Conservation (phyloP, 176 grass and related monocot genomes). For the Oryza glaberrima region DNA sequence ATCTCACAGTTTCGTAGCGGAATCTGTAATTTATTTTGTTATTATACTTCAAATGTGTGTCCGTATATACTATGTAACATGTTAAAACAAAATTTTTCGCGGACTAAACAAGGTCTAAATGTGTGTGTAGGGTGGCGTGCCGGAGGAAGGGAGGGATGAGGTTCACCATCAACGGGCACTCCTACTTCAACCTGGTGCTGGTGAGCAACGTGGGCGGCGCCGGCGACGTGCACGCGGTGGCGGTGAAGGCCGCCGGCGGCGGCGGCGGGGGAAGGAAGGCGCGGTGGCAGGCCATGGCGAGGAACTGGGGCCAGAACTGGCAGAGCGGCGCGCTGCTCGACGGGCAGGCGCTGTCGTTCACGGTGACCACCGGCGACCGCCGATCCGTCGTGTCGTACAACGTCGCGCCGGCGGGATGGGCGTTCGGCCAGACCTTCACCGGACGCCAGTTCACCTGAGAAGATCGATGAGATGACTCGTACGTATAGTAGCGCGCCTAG, state of each 20-base stretch:
- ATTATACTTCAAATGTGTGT: too few relatives aligned
- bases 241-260: conserved; percentile 49
- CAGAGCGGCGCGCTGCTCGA: conserved; percentile 69
- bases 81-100: too few relatives aligned
- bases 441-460: conserved; percentile 61
- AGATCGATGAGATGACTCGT: too few relatives aligned
- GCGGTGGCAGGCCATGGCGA: conserved; percentile 63
- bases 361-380: conserved; percentile 47
- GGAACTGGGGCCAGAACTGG: conserved; percentile 92
- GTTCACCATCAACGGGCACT: conserved; percentile 71
- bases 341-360: conserved; percentile 64
- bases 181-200: conserved; percentile 80
- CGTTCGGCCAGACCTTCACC: conserved; percentile 79
- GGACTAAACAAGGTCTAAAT: not conserved
- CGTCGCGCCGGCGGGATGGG: conserved; percentile 59
- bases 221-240: conserved; percentile 64
- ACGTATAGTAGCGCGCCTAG: too few relatives aligned
- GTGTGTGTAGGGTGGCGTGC: conserved; percentile 60
- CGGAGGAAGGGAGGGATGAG: conserved; percentile 62
- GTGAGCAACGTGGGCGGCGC: conserved; percentile 75
- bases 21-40: too few relatives aligned
- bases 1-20: too few relatives aligned
- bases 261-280: conserved; percentile 1
- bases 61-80: too few relatives aligned
- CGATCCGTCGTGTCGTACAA: conserved; percentile 57